phyloP scores from a whole-genome alignment of 164 flowering plant genomes.

The Nymphaea colorata region DNA sequence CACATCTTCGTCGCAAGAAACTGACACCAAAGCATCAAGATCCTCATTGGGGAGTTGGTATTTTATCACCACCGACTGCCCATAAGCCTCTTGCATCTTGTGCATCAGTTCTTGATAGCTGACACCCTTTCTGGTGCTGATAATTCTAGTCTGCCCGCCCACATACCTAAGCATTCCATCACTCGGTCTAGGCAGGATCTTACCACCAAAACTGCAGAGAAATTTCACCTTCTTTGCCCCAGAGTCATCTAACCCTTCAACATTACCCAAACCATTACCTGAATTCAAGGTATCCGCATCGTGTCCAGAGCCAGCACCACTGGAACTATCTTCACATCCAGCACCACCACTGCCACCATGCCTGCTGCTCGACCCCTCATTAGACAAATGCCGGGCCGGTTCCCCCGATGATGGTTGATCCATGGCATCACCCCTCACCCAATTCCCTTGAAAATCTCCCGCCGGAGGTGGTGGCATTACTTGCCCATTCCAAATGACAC shows the following conservation, averaged over 20 bases:
- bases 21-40: slow-evolving; percentile 82
- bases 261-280: slow-evolving; percentile 32
- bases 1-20: slow-evolving; percentile 67
- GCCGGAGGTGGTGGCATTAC: background rate
- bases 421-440: slow-evolving; percentile 1
- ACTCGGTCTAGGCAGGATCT: slow-evolving; percentile 75
- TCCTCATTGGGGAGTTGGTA: slow-evolving; percentile 95
- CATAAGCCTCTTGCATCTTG: slow-evolving; percentile 54
- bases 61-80: slow-evolving; percentile 48
- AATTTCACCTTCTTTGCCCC: slow-evolving; percentile 53
- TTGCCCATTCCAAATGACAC: background rate
- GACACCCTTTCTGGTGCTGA: slow-evolving; percentile 45
- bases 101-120: slow-evolving; percentile 38
- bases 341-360: background rate
- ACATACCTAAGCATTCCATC: slow-evolving; percentile 81
- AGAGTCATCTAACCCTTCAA: slow-evolving; percentile 44
- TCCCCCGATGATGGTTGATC: background rate
- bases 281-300: slow-evolving; percentile 15
- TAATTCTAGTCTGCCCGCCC: slow-evolving; percentile 82
- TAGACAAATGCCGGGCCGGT: background rate
- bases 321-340: slow-evolving; percentile 8
- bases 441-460: background rate
- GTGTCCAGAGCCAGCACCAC: slow-evolving; percentile 6
- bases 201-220: slow-evolving; percentile 83
- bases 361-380: background rate